These are phyloP conservation scores for Claviceps sp. DNA, from an alignment of 2,329 filamentous ascomycete genomes.

Conservation along the genomic window DNA sequence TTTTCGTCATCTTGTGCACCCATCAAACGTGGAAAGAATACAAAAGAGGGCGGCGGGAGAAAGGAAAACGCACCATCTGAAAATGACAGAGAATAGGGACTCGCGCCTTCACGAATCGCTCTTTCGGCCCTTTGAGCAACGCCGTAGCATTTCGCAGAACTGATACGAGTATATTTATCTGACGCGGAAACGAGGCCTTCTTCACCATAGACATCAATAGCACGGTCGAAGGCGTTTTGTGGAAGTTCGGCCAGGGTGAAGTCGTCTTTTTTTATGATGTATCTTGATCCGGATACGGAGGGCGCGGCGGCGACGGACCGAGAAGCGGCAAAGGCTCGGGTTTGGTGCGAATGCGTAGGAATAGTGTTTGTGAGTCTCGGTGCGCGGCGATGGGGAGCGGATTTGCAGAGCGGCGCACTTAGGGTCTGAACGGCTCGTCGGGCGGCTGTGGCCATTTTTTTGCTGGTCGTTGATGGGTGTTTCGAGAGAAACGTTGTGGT, in stretches of 20 bases:
- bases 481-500: too few species aligned
- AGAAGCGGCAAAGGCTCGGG: slow-evolving; percentile 4
- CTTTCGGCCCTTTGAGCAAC: slow-evolving; percentile 11
- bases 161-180: slow-evolving; percentile 9
- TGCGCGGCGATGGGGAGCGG: neutral
- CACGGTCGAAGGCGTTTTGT: slow-evolving; percentile 9
- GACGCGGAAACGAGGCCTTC: too few species aligned
- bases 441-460: neutral
- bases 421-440: neutral
- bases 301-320: neutral
- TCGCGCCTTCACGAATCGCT: slow-evolving; percentile 10
- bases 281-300: too few species aligned
- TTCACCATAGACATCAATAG: slow-evolving; percentile 3
- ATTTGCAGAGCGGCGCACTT: neutral
- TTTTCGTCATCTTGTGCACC: neutral
- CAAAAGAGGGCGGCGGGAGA: neutral
- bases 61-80: slow-evolving; percentile 11
- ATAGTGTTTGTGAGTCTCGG: neutral
- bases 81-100: slow-evolving; percentile 11
- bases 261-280: neutral
- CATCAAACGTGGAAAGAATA: neutral
- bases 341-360: neutral
- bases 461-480: too few species aligned
- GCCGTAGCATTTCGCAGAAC: slow-evolving; percentile 13
- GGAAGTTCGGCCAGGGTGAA: slow-evolving; percentile 14